Conservation (phyloP, 306 rosid species). For the Medicago arabica region DNA sequence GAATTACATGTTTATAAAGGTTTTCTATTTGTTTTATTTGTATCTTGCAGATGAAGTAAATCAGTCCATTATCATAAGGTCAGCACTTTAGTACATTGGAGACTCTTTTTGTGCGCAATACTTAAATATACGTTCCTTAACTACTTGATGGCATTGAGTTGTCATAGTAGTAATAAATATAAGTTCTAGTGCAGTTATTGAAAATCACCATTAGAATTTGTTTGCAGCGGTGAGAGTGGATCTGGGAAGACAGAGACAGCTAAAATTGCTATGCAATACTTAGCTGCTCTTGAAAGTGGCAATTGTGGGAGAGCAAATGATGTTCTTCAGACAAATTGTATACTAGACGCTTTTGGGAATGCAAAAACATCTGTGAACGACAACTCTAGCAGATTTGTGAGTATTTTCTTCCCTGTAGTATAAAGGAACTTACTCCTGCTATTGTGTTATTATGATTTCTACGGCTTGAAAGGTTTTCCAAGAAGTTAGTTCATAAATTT, state of each 20-base stretch:
- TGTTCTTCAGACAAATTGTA: constrained; percentile 62
- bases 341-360: constrained; percentile 93
- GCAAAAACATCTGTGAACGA: constrained; percentile 76
- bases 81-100: constrained; percentile 38
- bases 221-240: constrained; percentile 92
- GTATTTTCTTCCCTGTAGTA: constrained; percentile 42
- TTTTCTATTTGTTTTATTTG: constrained; percentile 34
- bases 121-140: constrained; percentile 16
- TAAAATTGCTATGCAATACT: constrained; percentile 77
- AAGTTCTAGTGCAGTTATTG: constrained; percentile 8
- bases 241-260: constrained; percentile 95
- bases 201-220: constrained; percentile 33
- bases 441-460: constrained; percentile 27
- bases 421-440: constrained; percentile 23
- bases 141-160: constrained; percentile 20
- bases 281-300: constrained; percentile 68
- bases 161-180: constrained; percentile 12
- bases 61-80: constrained; percentile 94
- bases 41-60: constrained; percentile 75
- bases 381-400: constrained; percentile 91
- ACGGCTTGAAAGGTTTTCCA: constrained; percentile 29
- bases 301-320: constrained; percentile 54
- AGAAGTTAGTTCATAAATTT: constrained; percentile 23
- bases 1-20: constrained; percentile 40
- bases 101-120: constrained; percentile 30